Conservation (phyloP, 805 yeast species). For the Starmerella floricola region DNA sequence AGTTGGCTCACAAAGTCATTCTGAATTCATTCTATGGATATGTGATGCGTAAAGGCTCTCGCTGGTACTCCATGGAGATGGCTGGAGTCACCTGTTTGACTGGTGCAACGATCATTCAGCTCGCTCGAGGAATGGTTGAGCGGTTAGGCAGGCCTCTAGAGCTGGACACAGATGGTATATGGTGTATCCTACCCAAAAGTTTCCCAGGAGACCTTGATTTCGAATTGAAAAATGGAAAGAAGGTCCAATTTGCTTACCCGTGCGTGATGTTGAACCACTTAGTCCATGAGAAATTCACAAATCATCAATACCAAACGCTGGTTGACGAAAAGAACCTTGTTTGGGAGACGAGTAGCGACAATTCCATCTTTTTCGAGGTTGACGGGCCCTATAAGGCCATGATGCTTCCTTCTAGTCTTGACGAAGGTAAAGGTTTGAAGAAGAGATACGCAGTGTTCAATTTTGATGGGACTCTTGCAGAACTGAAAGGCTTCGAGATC, state of each 20-base stretch:
- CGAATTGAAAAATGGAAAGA: conserved; percentile 64
- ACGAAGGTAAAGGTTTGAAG: conserved; percentile 92
- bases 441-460: conserved; percentile 96
- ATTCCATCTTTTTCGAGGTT: conserved; percentile 92
- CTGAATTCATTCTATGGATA: conserved; percentile 94
- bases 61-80: conserved; percentile 99
- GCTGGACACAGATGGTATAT: conserved; percentile 96
- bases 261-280: conserved; percentile 91
- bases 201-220: conserved; percentile 83
- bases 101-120: conserved; percentile 94
- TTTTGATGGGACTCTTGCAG: conserved; percentile 86
- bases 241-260: conserved; percentile 70
- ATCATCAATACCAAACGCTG: conserved; percentile 84
- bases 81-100: conserved; percentile 98
- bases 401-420: conserved; percentile 93
- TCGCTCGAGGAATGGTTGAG: conserved; percentile 88
- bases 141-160: conserved; percentile 90
- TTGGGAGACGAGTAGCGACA: conserved; percentile 73
- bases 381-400: conserved; percentile 98
- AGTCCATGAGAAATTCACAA: conserved; percentile 84
- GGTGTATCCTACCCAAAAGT: conserved; percentile 92
- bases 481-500: conserved; percentile 89
- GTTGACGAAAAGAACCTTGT: conserved; percentile 51
- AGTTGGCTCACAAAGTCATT: conserved; percentile 93
- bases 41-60: conserved; percentile 96